phyloP scores from a whole-genome alignment of 208 protist genomes.

The Trypanosoma mega region DNA sequence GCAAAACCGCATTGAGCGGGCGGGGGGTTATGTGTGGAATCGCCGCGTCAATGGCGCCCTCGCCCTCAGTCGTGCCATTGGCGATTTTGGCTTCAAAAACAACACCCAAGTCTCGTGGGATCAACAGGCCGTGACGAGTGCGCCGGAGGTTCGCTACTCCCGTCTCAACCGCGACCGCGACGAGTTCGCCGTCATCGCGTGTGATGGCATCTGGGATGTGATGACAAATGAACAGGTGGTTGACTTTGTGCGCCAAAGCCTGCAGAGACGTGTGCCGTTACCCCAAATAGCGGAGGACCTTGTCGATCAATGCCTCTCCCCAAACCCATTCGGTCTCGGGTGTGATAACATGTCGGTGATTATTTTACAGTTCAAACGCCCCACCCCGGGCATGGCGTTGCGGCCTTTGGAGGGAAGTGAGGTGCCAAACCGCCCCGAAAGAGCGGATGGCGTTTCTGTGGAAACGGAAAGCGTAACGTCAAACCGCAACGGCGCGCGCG shows the following conservation, averaged over 20 bases:
- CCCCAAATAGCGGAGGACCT: constrained; percentile 66
- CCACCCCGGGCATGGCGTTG: constrained; percentile 11
- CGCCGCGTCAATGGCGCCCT: constrained; percentile 94
- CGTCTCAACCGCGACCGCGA: constrained; percentile 76
- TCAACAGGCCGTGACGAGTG: constrained; percentile 90
- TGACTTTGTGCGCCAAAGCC: constrained; percentile 65
- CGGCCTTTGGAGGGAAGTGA: too few species aligned
- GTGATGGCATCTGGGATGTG: constrained; percentile 94
- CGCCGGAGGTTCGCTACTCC: constrained; percentile 69
- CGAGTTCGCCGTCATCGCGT: constrained; percentile 90
- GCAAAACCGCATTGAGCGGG: constrained; percentile 85
- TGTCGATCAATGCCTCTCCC: constrained; percentile 79
- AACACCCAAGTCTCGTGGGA: constrained; percentile 83
- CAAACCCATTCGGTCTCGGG: constrained; percentile 78
- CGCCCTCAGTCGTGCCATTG: constrained; percentile 93
- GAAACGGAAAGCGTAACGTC: too few species aligned
- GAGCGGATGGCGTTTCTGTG: too few species aligned
- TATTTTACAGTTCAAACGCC: constrained; percentile 82
- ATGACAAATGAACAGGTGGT: constrained; percentile 88
- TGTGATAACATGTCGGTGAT: constrained; percentile 94
- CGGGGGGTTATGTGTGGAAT: constrained; percentile 91
- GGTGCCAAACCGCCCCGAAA: too few species aligned
- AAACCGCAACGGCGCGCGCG: too few species aligned
- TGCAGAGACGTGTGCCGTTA: constrained; percentile 59
- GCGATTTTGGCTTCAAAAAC: constrained; percentile 93